Conservation (phyloP, 176 grass and related monocot genomes). For the Elymus sibiricus region DNA sequence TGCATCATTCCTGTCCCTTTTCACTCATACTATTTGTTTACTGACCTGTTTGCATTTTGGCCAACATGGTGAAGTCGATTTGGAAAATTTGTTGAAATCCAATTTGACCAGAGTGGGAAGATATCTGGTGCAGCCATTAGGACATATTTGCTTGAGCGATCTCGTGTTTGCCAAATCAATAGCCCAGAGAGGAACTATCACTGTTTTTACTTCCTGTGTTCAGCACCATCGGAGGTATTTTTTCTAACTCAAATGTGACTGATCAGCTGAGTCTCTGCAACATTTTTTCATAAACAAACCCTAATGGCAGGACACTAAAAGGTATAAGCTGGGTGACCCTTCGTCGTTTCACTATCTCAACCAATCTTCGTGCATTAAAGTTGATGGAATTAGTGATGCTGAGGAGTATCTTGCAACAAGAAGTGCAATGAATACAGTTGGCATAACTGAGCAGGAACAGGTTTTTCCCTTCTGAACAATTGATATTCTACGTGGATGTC, state of each 20-base stretch:
- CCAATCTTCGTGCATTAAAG: conserved; percentile 79
- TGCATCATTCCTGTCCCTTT: conserved; percentile 12
- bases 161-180: conserved; percentile 89
- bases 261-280: not conserved
- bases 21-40: conserved; percentile 16
- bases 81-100: conserved; percentile 95
- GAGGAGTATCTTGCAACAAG: conserved; percentile 81
- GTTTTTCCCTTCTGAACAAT: conserved; percentile 29
- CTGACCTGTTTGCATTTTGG: conserved; percentile 17
- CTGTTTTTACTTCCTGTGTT: conserved; percentile 89
- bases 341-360: conserved; percentile 81
- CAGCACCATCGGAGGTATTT: conserved; percentile 71
- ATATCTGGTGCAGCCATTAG: conserved; percentile 91
- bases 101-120: conserved; percentile 83
- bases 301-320: conserved; percentile 58
- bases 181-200: conserved; percentile 95
- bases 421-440: conserved; percentile 94
- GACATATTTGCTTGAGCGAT: conserved; percentile 95
- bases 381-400: conserved; percentile 74
- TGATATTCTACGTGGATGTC: conserved; percentile 12
- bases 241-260: conserved; percentile 23
- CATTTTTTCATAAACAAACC: conserved; percentile 15
- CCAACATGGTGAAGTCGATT: conserved; percentile 62
- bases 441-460: conserved; percentile 81
- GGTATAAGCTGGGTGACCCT: conserved; percentile 65